These are phyloP conservation scores for Erodium chrysanthum DNA, from an alignment of 441 rosid species.

Conservation along the genomic window DNA sequence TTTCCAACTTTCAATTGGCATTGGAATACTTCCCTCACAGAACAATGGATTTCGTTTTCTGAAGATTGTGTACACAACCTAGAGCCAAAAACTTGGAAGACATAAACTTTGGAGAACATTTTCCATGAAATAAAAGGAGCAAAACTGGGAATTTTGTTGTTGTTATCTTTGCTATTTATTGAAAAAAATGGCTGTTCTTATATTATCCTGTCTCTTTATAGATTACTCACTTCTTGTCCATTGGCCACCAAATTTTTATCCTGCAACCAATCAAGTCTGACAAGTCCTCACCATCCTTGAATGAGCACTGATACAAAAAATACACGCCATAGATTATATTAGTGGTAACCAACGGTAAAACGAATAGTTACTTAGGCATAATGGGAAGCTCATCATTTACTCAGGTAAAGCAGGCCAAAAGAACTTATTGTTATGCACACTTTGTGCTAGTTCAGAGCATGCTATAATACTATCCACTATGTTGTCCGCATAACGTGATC, in stretches of 20 bases:
- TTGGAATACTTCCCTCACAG: no score
- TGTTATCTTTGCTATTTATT: background rate
- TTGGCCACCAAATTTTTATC: conserved; percentile 99
- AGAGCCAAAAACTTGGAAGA: no score
- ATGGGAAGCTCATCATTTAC: background rate
- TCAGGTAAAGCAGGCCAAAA: background rate
- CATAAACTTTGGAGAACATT: background rate
- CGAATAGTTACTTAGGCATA: background rate
- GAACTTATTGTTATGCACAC: background rate
- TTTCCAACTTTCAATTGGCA: no score
- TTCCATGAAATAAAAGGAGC: background rate
- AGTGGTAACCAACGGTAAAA: background rate
- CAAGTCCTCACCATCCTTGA: conserved; percentile 40
- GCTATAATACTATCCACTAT: no score
- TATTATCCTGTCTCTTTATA: conserved; percentile 1
- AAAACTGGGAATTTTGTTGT: background rate
- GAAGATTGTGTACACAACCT: no score
- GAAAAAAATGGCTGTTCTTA: background rate
- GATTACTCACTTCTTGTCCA: conserved; percentile 82
- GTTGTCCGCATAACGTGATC: background rate
- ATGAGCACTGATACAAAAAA: conserved; percentile 45
- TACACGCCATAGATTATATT: conserved; percentile 21
- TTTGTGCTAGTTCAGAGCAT: background rate
- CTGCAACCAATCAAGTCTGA: conserved; percentile 77
- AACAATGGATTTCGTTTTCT: no score